Percentiles rank a stretch among this genome's conserved stretches.
Conservation (phyloP, 1,284 basidiomycete species). For the Pisolithus thermaeus region DNA sequence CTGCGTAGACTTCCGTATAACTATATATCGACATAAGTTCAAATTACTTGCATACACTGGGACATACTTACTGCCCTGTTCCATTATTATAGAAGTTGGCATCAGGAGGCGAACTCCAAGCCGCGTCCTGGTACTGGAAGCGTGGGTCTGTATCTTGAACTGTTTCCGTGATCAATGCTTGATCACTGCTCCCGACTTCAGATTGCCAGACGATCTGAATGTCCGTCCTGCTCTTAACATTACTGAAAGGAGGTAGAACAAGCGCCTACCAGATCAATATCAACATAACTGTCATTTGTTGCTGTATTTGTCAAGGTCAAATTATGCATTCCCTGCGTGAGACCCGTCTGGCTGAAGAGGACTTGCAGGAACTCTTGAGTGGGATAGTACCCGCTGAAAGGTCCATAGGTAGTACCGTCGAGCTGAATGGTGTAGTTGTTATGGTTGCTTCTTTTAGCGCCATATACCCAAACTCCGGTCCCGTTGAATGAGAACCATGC, state of each 20-base stretch:
- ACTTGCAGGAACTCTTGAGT: conserved; percentile 20
- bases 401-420: conserved; percentile 18
- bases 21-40: conserved; percentile 10
- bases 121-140: conserved; percentile 24
- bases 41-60: not conserved
- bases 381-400: conserved; percentile 8
- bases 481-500: conserved; percentile 33
- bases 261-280: conserved; percentile 30
- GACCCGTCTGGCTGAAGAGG: conserved; percentile 23
- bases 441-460: conserved; percentile 26
- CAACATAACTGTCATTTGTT: conserved; percentile 16
- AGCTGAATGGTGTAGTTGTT: conserved; percentile 29
- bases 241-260: not conserved
- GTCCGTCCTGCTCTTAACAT: not conserved
- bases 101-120: conserved; percentile 17
- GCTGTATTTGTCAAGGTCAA: conserved; percentile 28
- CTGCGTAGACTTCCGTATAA: conserved; percentile 19
- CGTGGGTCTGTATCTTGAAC: conserved; percentile 25
- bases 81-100: conserved; percentile 23
- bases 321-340: conserved; percentile 22
- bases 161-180: conserved; percentile 13
- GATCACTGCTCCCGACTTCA: conserved; percentile 17
- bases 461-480: conserved; percentile 30
- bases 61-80: conserved; percentile 27
- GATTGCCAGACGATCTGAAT: conserved; percentile 26